phyloP scores from a whole-genome alignment of 2,329 filamentous ascomycete genomes.

The Fusarium musae region DNA sequence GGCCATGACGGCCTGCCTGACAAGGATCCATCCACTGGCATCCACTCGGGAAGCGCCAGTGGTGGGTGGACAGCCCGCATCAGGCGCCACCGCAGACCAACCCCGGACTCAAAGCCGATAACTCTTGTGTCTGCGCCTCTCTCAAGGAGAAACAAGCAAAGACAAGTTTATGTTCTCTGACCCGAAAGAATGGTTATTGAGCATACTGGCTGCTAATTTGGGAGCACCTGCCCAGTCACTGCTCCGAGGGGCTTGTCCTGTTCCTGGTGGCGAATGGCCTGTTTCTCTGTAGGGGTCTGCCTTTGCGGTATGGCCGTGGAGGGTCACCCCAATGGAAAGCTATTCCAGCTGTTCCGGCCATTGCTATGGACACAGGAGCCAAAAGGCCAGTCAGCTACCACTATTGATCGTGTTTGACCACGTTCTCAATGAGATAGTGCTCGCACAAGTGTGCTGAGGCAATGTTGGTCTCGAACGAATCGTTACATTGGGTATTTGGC shows the following conservation, averaged over 20 bases:
- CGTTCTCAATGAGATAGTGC: conserved; percentile 36
- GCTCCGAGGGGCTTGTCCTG: conserved; percentile 9
- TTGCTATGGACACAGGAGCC: conserved; percentile 20
- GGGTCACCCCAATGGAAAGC: conserved; percentile 12
- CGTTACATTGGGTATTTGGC: conserved; percentile 26
- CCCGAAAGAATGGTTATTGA: conserved; percentile 1
- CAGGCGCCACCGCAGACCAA: conserved; percentile 46
- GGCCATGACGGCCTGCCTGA: conserved; percentile 44
- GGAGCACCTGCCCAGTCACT: neutral
- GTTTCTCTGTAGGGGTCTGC: conserved; percentile 31
- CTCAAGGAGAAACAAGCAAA: conserved; percentile 27
- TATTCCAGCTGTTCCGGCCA: conserved; percentile 7
- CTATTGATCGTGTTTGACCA: conserved; percentile 29
- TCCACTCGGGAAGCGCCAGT: conserved; percentile 47
- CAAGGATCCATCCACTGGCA: conserved; percentile 43
- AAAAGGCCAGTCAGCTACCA: conserved; percentile 24
- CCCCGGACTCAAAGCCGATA: conserved; percentile 44
- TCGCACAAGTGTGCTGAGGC: conserved; percentile 41
- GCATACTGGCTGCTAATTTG: neutral
- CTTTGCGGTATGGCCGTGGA: conserved; percentile 24
- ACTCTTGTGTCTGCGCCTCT: conserved; percentile 42
- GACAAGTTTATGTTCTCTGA: conserved; percentile 23
- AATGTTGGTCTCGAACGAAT: conserved; percentile 20
- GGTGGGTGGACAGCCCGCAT: conserved; percentile 46
- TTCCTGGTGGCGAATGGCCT: conserved; percentile 30